These are phyloP conservation scores for Sporisorium graminicola DNA, from an alignment of 1,284 basidiomycete genomes.

Conservation along the genomic window DNA sequence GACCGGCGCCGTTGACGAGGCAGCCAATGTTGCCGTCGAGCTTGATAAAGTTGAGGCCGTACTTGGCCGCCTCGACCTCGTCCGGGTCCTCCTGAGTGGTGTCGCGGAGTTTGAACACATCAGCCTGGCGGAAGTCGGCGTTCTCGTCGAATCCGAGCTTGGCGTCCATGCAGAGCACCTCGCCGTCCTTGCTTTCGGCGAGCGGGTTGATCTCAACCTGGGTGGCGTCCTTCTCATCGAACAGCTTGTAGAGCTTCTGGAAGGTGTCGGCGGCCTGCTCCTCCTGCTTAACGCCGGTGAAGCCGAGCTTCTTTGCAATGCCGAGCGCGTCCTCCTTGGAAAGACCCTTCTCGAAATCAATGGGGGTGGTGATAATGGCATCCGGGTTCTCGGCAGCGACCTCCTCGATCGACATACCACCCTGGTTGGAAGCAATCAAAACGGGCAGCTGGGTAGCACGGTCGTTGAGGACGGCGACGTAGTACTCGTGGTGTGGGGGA, in stretches of 20 bases:
- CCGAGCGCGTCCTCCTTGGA: constrained; percentile 79
- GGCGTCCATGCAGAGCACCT: constrained; percentile 99
- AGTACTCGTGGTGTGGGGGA: constrained; percentile 95
- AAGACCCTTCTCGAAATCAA: constrained; percentile 88
- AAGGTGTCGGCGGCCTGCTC: constrained; percentile 92
- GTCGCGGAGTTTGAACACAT: constrained; percentile 90
- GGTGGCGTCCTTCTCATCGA: constrained; percentile 98
- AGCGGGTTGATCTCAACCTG: constrained; percentile 99
- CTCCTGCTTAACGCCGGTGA: constrained; percentile 80
- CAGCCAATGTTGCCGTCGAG: constrained; percentile 98
- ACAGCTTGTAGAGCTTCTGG: constrained; percentile 93
- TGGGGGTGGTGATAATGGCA: constrained; percentile 95
- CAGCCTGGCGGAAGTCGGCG: constrained; percentile 95
- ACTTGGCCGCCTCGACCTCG: constrained; percentile 83
- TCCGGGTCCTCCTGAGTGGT: constrained; percentile 95
- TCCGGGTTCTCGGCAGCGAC: constrained; percentile 96
- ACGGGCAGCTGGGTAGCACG: constrained; percentile 89
- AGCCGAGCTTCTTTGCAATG: constrained; percentile 91
- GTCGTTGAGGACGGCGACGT: constrained; percentile 97
- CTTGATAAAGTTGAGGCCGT: constrained; percentile 98
- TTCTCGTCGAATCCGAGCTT: constrained; percentile 99
- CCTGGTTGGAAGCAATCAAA: constrained; percentile 89
- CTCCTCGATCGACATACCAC: constrained; percentile 89
- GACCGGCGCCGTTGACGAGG: constrained; percentile 97
- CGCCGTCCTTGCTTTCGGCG: constrained; percentile 92